These are phyloP conservation scores for Aspergillus sp. DNA, from an alignment of 2,329 filamentous ascomycete species.

Conservation along the genomic window DNA sequence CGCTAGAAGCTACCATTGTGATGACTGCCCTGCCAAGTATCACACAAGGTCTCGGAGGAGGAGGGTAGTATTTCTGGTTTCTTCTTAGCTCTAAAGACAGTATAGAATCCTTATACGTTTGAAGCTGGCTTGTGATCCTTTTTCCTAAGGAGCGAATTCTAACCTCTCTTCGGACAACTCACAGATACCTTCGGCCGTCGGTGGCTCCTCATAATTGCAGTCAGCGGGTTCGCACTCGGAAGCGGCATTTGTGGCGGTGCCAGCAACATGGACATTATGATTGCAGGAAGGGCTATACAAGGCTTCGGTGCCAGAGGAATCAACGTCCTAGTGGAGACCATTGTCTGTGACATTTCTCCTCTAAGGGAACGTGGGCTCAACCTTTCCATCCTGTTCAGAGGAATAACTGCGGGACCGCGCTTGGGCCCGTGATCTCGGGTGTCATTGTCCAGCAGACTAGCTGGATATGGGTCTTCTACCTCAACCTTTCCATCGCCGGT, in stretches of 20 bases:
- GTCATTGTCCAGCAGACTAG: conserved; percentile 29
- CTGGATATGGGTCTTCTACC: conserved; percentile 36
- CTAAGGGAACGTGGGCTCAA: conserved; percentile 33
- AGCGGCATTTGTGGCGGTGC: conserved; percentile 42
- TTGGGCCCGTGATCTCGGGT: conserved; percentile 35
- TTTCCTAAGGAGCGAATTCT: neutral
- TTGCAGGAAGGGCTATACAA: conserved; percentile 46
- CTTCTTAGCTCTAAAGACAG: neutral
- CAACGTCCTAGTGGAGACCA: conserved; percentile 42
- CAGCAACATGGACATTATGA: conserved; percentile 34
- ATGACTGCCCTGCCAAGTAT: neutral
- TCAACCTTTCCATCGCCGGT: conserved; percentile 33
- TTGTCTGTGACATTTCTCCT: too few relatives aligned
- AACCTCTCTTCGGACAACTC: conserved; percentile 14
- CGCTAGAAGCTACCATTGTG: too few relatives aligned
- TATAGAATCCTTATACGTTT: neutral
- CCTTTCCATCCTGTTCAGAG: conserved; percentile 26
- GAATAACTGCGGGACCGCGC: conserved; percentile 29
- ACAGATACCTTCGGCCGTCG: conserved; percentile 47
- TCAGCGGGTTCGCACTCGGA: conserved; percentile 50
- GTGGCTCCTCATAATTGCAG: conserved; percentile 42
- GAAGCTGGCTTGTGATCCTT: neutral
- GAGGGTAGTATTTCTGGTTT: neutral
- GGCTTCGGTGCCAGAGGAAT: conserved; percentile 51
- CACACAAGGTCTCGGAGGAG: neutral